phyloP scores from a whole-genome alignment of 768 basidiomycete species.

The Kondoa malvinella region DNA sequence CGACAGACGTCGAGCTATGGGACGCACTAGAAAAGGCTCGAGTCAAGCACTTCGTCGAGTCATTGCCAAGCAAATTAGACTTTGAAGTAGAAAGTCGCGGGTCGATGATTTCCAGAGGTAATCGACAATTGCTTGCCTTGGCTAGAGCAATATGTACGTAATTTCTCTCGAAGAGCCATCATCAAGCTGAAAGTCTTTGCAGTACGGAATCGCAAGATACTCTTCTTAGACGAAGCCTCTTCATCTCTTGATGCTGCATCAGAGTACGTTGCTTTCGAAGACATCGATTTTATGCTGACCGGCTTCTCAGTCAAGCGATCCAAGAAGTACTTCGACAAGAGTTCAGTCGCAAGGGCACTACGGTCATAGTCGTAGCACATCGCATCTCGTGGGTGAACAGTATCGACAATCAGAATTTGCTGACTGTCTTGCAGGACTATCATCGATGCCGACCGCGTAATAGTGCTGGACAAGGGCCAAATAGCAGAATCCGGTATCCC shows the following conservation, averaged over 20 bases:
- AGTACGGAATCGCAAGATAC: conserved; percentile 12
- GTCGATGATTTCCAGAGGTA: conserved; percentile 2
- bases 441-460: not conserved
- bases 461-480: not conserved
- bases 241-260: not conserved
- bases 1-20: conserved; percentile 19
- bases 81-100: not conserved
- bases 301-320: conserved; percentile 11
- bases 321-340: conserved; percentile 16
- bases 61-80: not conserved
- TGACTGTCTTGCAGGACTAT: no score
- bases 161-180: not conserved
- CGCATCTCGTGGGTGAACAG: no score
- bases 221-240: conserved; percentile 13
- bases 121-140: conserved; percentile 17
- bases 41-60: not conserved
- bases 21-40: conserved; percentile 15
- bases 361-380: conserved; percentile 18
- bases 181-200: not conserved
- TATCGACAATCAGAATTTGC: no score
- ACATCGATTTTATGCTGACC: conserved; percentile 13
- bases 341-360: conserved; percentile 10
- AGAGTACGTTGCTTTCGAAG: not conserved
- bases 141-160: conserved; percentile 9
- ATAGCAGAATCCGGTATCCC: not conserved